Evolutionary conservation across 208 protist genomes (phyloP), one percentile per base, ranked within the genome.

Genomic region (Strigomonas culicis): DNA sequence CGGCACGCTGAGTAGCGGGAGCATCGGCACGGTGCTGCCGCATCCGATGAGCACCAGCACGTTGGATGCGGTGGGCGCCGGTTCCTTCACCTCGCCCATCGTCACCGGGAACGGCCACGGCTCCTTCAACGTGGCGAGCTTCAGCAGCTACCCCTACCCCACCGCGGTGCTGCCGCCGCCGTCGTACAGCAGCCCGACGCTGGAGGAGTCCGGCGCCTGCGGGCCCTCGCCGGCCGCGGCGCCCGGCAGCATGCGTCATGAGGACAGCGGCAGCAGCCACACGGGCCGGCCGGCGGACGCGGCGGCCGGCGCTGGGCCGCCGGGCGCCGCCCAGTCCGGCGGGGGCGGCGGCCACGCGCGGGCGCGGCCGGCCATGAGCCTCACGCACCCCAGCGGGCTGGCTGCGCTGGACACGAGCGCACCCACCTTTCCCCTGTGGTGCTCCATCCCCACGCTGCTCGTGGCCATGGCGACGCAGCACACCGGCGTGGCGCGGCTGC

Each of bases 341-440:
- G 8, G 6, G 49, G 10, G 6, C 22, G 49, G 10, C n/a, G 24
- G 22, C 21, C 49, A 10, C n/a, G 49, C 10, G n/a, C 21, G 19
- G 10, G 21, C 15, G 4, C 15, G 13, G 13, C 19, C 1, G 1
- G 15, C 8, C 1, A 15, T 21, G 4, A 36, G 17, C 13, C 46
- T 44, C 10, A 44, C 39, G 19, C 39, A 44, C 39, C 39, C 39
- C 39, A 44, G 70, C 7, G 86, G 80, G 43, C 81, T 90, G 46
- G 62, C 77, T 4, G 61, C 75, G 27, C 75, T 93, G 1, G 83
- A 90, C 69, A 88, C 88, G 34, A 79, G 75, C 30, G 62, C 79
- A 15, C 66, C 74, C 1, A 84, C 79, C 53, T 70, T 81, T 68
- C 60, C 72, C 43, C 79, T 86, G 58, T 93, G 86, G 86, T 83